phyloP scores from a whole-genome alignment of 441 rosid genomes.

The Erodium moschatum region DNA sequence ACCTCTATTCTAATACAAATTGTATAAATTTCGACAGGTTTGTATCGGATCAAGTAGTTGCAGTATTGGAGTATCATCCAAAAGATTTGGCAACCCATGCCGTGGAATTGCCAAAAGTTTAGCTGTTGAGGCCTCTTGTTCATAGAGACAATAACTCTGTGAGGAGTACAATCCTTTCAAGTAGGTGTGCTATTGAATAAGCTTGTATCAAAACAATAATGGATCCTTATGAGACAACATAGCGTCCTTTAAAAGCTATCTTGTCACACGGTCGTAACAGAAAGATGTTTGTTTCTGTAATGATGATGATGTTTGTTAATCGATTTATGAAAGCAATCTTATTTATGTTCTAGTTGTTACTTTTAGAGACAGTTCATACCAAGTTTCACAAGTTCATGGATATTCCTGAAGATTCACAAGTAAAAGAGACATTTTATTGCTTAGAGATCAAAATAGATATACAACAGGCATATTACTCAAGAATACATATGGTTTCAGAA shows the following conservation, averaged over 20 bases:
- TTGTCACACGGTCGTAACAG: background rate
- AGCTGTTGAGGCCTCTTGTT: constrained; percentile 85
- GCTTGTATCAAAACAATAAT: background rate
- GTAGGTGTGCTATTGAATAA: background rate
- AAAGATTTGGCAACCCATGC: constrained; percentile 72
- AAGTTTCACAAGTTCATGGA: background rate
- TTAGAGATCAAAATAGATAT: too few species aligned
- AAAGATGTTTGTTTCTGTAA: constrained; percentile 6
- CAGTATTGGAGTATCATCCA: constrained; percentile 45
- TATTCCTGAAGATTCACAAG: background rate
- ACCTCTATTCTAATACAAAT: background rate
- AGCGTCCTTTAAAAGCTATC: too few species aligned
- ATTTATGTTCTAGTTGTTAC: background rate
- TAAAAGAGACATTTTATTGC: too few species aligned
- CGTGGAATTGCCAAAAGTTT: constrained; percentile 57
- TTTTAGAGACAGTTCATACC: constrained; percentile 1
- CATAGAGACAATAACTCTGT: constrained; percentile 24
- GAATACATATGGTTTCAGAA: too few species aligned
- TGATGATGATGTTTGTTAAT: background rate
- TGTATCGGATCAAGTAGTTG: constrained; percentile 74
- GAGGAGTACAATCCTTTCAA: constrained; percentile 9
- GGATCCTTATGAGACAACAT: too few species aligned
- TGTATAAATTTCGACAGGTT: constrained; percentile 40
- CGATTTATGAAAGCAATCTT: too few species aligned
- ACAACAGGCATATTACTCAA: too few species aligned